Percentiles rank a stretch among this genome's conserved stretches.
phyloP scores from a whole-genome alignment of 164 flowering plant genomes.

The Warburgia ugandensis region DNA sequence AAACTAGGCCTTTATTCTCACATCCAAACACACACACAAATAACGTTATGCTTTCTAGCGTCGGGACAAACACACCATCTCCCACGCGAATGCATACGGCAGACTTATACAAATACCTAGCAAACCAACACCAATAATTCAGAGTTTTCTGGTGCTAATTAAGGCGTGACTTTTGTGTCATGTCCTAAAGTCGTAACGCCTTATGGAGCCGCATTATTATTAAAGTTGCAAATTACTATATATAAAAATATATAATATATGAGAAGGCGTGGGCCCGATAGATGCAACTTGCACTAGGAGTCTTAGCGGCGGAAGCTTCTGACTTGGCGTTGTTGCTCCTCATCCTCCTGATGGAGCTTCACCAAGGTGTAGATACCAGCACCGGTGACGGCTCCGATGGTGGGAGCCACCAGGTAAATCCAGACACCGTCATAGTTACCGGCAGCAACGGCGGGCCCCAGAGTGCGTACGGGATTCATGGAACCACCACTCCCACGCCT shows the following conservation, averaged over 20 bases:
- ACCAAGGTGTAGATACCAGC: constrained; percentile 57
- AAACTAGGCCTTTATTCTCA: too few species aligned
- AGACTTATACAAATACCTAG: neutral
- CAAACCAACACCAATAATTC: too few species aligned
- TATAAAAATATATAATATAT: neutral
- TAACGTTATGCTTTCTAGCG: too few species aligned
- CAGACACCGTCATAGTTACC: constrained; percentile 60
- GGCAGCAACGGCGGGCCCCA: constrained; percentile 87
- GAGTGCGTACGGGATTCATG: constrained; percentile 81
- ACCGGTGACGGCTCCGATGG: constrained; percentile 62
- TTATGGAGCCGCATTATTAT: neutral
- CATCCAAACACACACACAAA: too few species aligned
- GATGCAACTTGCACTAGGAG: neutral
- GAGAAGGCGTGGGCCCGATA: neutral
- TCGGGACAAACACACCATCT: neutral
- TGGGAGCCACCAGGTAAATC: constrained; percentile 77
- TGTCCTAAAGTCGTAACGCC: neutral
- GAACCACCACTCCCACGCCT: constrained; percentile 83
- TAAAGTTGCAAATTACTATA: neutral
- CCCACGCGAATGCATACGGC: too few species aligned
- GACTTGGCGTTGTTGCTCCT: constrained; percentile 34
- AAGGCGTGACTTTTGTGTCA: constrained; percentile 6
- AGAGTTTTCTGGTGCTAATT: too few species aligned
- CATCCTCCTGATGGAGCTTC: constrained; percentile 43
- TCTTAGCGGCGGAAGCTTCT: constrained; percentile 78